Conservation (phyloP, 2,329 filamentous ascomycete species). For the Venturia nashicola region DNA sequence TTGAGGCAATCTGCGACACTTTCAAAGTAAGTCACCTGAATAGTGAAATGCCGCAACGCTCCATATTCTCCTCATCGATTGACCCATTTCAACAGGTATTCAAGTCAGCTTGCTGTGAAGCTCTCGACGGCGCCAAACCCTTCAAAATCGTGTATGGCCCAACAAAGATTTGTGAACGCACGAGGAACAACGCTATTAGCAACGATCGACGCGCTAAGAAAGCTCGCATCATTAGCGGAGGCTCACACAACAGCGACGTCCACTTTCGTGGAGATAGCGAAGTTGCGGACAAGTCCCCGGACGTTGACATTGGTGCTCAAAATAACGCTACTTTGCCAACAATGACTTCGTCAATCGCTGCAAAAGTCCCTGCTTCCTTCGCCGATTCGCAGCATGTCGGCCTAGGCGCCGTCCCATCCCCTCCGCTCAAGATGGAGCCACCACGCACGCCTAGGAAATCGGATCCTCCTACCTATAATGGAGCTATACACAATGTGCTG, state of each 20-base stretch:
- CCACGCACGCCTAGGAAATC: not conserved
- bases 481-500: not conserved
- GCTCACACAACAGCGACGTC: not conserved
- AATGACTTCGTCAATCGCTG: not conserved
- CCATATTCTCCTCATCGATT: not conserved
- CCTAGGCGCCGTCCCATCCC: not conserved
- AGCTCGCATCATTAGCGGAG: not conserved
- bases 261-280: not conserved
- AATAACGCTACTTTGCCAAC: not conserved
- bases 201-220: not conserved
- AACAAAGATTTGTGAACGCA: not conserved
- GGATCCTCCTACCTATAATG: not conserved
- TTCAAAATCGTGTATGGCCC: not conserved
- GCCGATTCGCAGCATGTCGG: not conserved
- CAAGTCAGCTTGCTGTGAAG: conserved; percentile 2
- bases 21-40: not conserved
- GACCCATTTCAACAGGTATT: not conserved
- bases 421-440: not conserved
- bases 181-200: not conserved
- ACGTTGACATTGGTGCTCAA: not conserved
- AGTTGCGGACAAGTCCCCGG: not conserved
- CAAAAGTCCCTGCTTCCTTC: not conserved
- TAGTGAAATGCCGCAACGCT: too few species aligned
- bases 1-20: not conserved
- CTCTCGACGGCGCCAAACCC: not conserved